phyloP scores from a whole-genome alignment of 441 rosid species.

The Populus tomentosa region DNA sequence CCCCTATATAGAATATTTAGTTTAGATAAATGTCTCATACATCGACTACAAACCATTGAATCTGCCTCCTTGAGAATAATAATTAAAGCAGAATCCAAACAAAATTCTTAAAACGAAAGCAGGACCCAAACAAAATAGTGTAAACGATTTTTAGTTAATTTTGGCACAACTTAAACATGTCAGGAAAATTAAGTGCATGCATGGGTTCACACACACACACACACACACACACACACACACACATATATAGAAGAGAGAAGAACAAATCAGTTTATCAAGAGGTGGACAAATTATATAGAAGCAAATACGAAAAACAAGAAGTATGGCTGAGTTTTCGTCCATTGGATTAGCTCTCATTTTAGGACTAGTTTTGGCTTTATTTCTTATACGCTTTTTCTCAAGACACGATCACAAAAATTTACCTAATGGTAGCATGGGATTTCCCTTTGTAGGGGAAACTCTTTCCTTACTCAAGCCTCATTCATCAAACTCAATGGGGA shows the following conservation, averaged over 20 bases:
- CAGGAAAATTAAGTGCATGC: too few relatives aligned
- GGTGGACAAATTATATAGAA: neutral
- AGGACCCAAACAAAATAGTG: too few relatives aligned
- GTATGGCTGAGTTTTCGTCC: constrained; percentile 11
- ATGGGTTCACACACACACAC: too few relatives aligned
- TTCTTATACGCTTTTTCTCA: constrained; percentile 19
- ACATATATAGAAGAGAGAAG: neutral
- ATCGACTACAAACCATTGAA: too few relatives aligned
- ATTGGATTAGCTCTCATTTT: constrained; percentile 21
- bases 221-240: too few relatives aligned
- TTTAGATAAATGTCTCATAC: too few relatives aligned
- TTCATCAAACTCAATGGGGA: constrained; percentile 53
- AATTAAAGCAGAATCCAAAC: too few relatives aligned
- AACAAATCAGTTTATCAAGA: neutral
- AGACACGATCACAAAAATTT: constrained; percentile 20
- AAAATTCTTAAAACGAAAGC: too few relatives aligned
- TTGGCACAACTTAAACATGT: too few relatives aligned
- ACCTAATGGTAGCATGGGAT: constrained; percentile 69
- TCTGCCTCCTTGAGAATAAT: too few relatives aligned
- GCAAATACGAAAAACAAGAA: neutral
- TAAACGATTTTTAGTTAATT: too few relatives aligned
- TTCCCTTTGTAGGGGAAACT: constrained; percentile 79
- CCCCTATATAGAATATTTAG: too few relatives aligned
- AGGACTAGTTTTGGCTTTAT: constrained; percentile 29
- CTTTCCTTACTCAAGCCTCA: constrained; percentile 75